phyloP scores from a whole-genome alignment of 257 asterid genomes.

The Nicotiana paniculata region DNA sequence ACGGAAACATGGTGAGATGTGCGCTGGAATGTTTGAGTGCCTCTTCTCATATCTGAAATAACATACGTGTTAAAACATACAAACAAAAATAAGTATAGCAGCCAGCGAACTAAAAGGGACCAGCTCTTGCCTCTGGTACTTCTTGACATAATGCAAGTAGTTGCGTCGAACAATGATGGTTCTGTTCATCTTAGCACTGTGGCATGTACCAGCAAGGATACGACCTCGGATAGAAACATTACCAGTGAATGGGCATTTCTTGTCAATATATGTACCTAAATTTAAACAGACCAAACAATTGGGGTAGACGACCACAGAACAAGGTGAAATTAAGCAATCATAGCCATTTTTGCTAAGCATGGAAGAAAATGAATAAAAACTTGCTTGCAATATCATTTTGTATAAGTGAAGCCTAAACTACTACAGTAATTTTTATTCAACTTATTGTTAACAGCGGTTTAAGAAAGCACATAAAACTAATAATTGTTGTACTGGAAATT shows the following conservation, averaged over 20 bases:
- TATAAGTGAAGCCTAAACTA: not conserved
- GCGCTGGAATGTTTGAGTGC: constrained; percentile 43
- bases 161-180: constrained; percentile 42
- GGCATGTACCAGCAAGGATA: constrained; percentile 43
- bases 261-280: constrained; percentile 20
- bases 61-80: not conserved
- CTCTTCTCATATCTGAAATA: constrained; percentile 38
- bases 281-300: not conserved
- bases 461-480: not conserved
- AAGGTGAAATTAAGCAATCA: not conserved
- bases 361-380: not conserved
- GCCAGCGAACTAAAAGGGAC: not conserved
- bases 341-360: not conserved
- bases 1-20: constrained; percentile 35
- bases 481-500: not conserved
- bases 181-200: constrained; percentile 46
- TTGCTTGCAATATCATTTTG: not conserved
- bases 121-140: constrained; percentile 32
- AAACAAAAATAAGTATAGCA: not conserved
- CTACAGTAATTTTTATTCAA: not conserved
- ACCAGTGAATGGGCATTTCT: constrained; percentile 37
- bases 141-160: constrained; percentile 44
- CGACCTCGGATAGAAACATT: constrained; percentile 32
- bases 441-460: not conserved
- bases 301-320: not conserved